phyloP scores from a whole-genome alignment of 106 monocot genomes.

The Ottelia alismoides region DNA sequence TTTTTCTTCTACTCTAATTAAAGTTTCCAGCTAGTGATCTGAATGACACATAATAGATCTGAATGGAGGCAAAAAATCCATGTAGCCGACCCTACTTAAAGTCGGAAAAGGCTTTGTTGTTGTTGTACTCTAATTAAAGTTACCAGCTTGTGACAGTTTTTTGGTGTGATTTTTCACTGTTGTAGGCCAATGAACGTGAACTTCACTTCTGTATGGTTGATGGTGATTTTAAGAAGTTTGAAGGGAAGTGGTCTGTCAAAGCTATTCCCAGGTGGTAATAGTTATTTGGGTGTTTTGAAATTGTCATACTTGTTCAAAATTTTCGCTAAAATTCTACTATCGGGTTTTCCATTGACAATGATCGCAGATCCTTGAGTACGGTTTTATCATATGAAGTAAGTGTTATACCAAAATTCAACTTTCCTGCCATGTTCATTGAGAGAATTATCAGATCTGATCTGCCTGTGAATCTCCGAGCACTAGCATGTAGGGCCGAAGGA shows the following conservation, averaged over 20 bases:
- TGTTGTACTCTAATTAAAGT: too few relatives aligned
- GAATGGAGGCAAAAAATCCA: too few relatives aligned
- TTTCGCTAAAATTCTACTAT: background rate
- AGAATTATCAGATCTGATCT: conserved; percentile 92
- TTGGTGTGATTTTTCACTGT: too few relatives aligned
- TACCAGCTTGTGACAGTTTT: too few relatives aligned
- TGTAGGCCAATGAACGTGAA: conserved; percentile 58
- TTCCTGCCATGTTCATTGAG: conserved; percentile 95
- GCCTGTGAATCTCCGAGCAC: conserved; percentile 80
- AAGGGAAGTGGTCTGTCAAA: conserved; percentile 90
- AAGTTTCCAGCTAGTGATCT: too few relatives aligned
- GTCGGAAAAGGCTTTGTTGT: too few relatives aligned
- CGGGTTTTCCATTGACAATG: background rate
- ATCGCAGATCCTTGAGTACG: conserved; percentile 44
- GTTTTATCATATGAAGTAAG: conserved; percentile 71
- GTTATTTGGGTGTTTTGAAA: background rate
- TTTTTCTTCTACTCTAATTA: too few relatives aligned
- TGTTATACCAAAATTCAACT: conserved; percentile 83
- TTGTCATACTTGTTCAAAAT: background rate
- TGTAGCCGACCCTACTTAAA: too few relatives aligned
- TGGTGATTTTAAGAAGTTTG: conserved; percentile 98
- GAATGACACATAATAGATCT: too few relatives aligned
- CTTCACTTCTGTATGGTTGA: conserved; percentile 93
- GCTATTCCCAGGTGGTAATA: conserved; percentile 56
- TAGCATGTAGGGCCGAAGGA: conserved; percentile 70